Percentiles rank a stretch among this genome's conserved stretches.
phyloP scores from a whole-genome alignment of 2,329 filamentous ascomycete species.

The Cryoendolithus antarcticus region DNA sequence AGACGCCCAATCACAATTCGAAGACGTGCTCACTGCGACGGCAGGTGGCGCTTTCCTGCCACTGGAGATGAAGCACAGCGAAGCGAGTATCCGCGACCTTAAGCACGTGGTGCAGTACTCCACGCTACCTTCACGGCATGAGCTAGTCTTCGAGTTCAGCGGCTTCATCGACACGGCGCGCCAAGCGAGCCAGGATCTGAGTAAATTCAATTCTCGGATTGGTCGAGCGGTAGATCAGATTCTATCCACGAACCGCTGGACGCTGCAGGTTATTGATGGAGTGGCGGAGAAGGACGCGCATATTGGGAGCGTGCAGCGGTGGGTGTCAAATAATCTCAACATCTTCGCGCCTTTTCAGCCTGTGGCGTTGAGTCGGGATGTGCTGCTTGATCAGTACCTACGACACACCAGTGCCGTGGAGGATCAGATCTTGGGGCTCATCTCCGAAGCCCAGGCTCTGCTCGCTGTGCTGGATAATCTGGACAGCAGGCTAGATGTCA shows the following conservation, averaged over 20 bases:
- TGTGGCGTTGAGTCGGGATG: conserved; percentile 45
- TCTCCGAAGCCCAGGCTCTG: conserved; percentile 57
- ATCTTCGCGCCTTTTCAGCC: conserved; percentile 50
- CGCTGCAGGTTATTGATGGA: conserved; percentile 53
- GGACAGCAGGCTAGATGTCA: conserved; percentile 56
- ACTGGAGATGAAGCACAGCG: conserved; percentile 66
- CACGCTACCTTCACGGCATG: conserved; percentile 52
- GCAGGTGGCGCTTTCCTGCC: conserved; percentile 56
- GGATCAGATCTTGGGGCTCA: conserved; percentile 55
- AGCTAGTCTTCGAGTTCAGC: conserved; percentile 64
- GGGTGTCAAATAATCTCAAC: conserved; percentile 32
- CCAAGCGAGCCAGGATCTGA: conserved; percentile 52
- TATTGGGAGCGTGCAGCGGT: conserved; percentile 27
- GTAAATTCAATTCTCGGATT: conserved; percentile 65
- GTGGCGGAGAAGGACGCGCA: conserved; percentile 35
- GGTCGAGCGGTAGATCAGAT: conserved; percentile 62
- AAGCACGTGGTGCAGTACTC: conserved; percentile 61
- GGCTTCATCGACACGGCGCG: conserved; percentile 60
- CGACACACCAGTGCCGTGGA: conserved; percentile 58
- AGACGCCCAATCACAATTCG: conserved; percentile 59
- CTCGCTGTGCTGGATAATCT: conserved; percentile 53
- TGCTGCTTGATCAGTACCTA: conserved; percentile 62
- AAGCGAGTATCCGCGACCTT: conserved; percentile 61
- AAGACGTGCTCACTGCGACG: conserved; percentile 58
- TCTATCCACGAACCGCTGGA: conserved; percentile 65